A percentile compares a stretch with the other conserved stretches of the same genome.
Evolutionary conservation across 148 eudicot genomes (phyloP).

Genomic region (Camellia japonica): DNA sequence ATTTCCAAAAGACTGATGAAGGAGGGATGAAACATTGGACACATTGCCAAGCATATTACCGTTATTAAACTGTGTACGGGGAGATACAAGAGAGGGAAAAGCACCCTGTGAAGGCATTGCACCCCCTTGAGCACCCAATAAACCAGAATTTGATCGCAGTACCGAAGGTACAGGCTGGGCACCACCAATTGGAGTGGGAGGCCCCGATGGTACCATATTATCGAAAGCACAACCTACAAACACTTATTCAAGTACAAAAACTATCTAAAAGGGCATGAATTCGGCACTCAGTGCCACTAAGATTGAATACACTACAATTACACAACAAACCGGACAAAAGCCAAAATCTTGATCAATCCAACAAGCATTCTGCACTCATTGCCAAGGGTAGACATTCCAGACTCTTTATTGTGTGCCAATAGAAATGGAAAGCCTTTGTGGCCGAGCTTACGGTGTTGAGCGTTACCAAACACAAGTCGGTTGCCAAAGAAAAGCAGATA

Average conservation of each 20-base stretch:
- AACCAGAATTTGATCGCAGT: constrained; percentile 71
- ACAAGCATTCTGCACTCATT: constrained; percentile 19
- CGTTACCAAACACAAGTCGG: constrained; percentile 26
- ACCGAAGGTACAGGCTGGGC: constrained; percentile 68
- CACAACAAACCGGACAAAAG: constrained; percentile 12
- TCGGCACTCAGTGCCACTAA: constrained; percentile 1
- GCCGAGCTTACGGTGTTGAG: constrained; percentile 29
- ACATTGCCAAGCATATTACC: constrained; percentile 75
- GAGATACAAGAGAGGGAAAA: constrained; percentile 67
- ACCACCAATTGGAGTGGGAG: constrained; percentile 78
- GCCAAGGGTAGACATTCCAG: constrained; percentile 30
- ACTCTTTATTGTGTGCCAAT: constrained; percentile 27
- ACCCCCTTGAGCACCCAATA: constrained; percentile 79
- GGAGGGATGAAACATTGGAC: constrained; percentile 68
- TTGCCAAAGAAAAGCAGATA: constrained; percentile 27
- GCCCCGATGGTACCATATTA: constrained; percentile 86
- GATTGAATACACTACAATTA: constrained; percentile 18
- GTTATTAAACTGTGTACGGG: constrained; percentile 70
- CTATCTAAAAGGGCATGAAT: constrained; percentile 38
- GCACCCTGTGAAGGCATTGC: constrained; percentile 59
- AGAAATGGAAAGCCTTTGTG: constrained; percentile 29
- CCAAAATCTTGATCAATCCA: constrained; percentile 10
- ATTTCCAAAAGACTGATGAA: constrained; percentile 74
- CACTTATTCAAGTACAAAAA: constrained; percentile 14
- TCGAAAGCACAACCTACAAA: constrained; percentile 15